Conservation (phyloP, 495 filamentous ascomycete genomes). For the Talaromyces thailandensis region DNA sequence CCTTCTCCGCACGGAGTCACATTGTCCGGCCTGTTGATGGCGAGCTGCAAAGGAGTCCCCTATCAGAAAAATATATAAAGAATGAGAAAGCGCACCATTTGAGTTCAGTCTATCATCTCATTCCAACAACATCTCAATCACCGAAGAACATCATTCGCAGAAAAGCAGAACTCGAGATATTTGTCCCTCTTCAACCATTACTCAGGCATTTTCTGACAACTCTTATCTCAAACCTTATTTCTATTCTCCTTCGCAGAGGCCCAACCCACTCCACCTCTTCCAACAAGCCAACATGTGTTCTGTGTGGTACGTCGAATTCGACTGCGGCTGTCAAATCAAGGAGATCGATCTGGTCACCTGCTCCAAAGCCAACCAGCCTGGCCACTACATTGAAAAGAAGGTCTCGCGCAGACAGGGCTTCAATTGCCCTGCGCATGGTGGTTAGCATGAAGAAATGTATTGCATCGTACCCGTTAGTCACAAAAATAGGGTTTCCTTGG, state of each 20-base stretch:
- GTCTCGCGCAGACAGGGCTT: conserved; percentile 25
- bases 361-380: conserved; percentile 26
- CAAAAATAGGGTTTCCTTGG: not conserved
- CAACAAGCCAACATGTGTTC: conserved; percentile 26
- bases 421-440: conserved; percentile 30
- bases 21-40: not conserved
- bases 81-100: not conserved
- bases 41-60: not conserved
- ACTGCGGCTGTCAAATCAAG: conserved; percentile 31
- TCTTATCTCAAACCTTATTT: conserved; percentile 1
- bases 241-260: not conserved
- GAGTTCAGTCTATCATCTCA: not conserved
- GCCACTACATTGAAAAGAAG: conserved; percentile 28
- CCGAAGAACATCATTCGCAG: conserved; percentile 9
- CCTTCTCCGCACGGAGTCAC: conserved; percentile 5
- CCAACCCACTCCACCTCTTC: not conserved
- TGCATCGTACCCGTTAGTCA: not conserved
- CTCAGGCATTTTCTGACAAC: conserved; percentile 4
- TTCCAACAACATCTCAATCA: conserved; percentile 7
- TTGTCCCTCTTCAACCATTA: not conserved
- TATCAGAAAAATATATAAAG: conserved; percentile 7
- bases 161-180: not conserved
- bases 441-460: conserved; percentile 13
- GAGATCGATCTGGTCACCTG: conserved; percentile 30
- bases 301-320: conserved; percentile 32